These are phyloP conservation scores for Talaromyces islandicus DNA, from an alignment of 2,329 filamentous ascomycete species.

Conservation along the genomic window DNA sequence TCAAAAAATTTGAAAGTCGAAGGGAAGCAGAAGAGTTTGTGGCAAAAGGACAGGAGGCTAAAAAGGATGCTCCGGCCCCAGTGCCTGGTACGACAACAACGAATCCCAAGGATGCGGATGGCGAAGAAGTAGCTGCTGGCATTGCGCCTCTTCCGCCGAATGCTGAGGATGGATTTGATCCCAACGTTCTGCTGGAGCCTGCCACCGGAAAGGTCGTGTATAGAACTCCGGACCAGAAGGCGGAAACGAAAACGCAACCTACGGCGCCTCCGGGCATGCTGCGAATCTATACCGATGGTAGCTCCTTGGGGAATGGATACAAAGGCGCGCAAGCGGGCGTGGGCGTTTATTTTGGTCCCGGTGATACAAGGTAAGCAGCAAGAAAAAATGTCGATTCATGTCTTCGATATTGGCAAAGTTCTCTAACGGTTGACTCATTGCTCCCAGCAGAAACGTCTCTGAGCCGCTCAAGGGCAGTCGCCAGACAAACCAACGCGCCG, in stretches of 20 bases:
- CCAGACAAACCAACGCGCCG: conserved; percentile 96
- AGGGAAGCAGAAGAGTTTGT: conserved; percentile 77
- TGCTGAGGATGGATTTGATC: conserved; percentile 58
- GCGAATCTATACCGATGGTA: conserved; percentile 60
- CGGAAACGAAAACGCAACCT: conserved; percentile 39
- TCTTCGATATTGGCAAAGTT: not conserved
- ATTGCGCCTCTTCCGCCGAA: conserved; percentile 50
- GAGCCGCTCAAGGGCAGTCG: conserved; percentile 66
- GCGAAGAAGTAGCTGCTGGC: conserved; percentile 44
- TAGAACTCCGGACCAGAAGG: conserved; percentile 48
- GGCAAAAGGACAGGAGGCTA: conserved; percentile 26
- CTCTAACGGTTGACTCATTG: not conserved
- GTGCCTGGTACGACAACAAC: conserved; percentile 36
- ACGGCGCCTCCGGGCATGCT: conserved; percentile 46
- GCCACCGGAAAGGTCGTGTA: conserved; percentile 49
- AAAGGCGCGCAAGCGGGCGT: conserved; percentile 53
- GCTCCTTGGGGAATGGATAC: conserved; percentile 54
- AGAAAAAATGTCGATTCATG: conserved; percentile 1
- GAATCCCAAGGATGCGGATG: conserved; percentile 37
- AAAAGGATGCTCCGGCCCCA: conserved; percentile 15
- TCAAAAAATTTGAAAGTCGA: conserved; percentile 63
- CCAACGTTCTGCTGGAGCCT: conserved; percentile 50
- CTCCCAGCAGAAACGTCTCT: conserved; percentile 57
- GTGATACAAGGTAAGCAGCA: conserved; percentile 46
- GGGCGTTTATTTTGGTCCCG: conserved; percentile 59